Conservation (phyloP, 2,329 filamentous ascomycete genomes). For the Teratosphaeria viscida region DNA sequence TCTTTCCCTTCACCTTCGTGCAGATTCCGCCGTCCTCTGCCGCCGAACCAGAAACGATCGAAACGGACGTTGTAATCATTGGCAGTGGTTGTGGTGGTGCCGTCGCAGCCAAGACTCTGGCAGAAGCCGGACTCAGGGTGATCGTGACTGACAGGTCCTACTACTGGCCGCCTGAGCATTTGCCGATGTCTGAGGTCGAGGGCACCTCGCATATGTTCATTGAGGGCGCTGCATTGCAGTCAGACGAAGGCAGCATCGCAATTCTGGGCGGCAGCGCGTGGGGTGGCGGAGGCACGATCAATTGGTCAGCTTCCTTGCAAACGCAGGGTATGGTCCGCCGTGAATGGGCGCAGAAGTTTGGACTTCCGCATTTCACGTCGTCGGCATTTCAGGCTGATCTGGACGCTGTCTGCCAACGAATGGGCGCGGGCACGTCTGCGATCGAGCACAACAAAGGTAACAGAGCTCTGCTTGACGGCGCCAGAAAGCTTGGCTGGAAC, state of each 20-base stretch:
- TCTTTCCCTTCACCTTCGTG: constrained; percentile 51
- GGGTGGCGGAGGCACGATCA: constrained; percentile 80
- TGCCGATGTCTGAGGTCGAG: constrained; percentile 60
- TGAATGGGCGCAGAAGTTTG: constrained; percentile 62
- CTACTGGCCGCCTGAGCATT: constrained; percentile 59
- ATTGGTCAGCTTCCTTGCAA: constrained; percentile 63
- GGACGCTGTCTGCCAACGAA: constrained; percentile 66
- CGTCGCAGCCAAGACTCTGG: constrained; percentile 69
- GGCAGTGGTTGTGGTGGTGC: constrained; percentile 80
- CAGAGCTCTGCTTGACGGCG: constrained; percentile 61
- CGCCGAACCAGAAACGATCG: constrained; percentile 46
- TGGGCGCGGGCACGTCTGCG: constrained; percentile 59
- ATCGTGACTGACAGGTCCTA: constrained; percentile 76
- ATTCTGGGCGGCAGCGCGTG: constrained; percentile 62
- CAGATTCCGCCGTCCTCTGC: constrained; percentile 37
- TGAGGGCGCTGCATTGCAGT: constrained; percentile 51
- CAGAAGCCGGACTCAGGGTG: constrained; percentile 64
- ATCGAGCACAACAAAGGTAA: constrained; percentile 68
- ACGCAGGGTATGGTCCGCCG: constrained; percentile 66
- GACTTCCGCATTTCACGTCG: constrained; percentile 64
- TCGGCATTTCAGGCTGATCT: constrained; percentile 65
- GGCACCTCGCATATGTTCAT: constrained; percentile 59
- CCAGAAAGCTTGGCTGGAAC: constrained; percentile 60
- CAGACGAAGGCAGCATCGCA: constrained; percentile 39
- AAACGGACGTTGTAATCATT: constrained; percentile 74